These are phyloP conservation scores for Rhynchosporium agropyri DNA, from an alignment of 2,329 filamentous ascomycete species.

Conservation along the genomic window DNA sequence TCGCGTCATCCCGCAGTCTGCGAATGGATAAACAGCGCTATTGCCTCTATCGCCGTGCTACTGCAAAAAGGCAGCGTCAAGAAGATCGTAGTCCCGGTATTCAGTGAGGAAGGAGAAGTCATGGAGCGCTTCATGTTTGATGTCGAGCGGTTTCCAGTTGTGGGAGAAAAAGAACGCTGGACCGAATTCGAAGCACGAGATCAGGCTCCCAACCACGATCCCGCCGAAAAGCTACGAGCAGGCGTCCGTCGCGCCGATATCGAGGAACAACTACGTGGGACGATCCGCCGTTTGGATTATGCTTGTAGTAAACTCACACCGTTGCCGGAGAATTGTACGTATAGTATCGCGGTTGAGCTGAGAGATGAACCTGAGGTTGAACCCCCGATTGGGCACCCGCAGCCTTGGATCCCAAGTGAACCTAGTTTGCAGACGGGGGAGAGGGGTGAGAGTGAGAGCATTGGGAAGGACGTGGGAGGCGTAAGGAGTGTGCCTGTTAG, in stretches of 20 bases:
- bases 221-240: not conserved
- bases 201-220: not conserved
- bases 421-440: conserved; percentile 44
- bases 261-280: conserved; percentile 72
- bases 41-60: conserved; percentile 61
- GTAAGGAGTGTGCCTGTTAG: conserved; percentile 62
- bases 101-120: conserved; percentile 41
- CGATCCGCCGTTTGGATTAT: conserved; percentile 63
- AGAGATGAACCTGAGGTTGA: conserved; percentile 54
- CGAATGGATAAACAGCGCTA: conserved; percentile 68
- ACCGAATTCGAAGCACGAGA: conserved; percentile 41
- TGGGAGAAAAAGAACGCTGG: conserved; percentile 42
- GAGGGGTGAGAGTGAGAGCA: conserved; percentile 37
- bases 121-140: conserved; percentile 50
- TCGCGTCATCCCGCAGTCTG: conserved; percentile 71
- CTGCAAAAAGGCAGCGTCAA: conserved; percentile 54
- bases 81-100: conserved; percentile 44
- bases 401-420: conserved; percentile 62
- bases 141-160: conserved; percentile 44
- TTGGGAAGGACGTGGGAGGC: conserved; percentile 49
- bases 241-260: conserved; percentile 60
- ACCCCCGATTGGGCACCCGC: conserved; percentile 61
- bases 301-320: conserved; percentile 58
- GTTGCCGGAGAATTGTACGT: conserved; percentile 68
- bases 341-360: conserved; percentile 75